These are phyloP conservation scores for Casuarina equisetifolia DNA, from an alignment of 306 rosid genomes.

Conservation along the genomic window DNA sequence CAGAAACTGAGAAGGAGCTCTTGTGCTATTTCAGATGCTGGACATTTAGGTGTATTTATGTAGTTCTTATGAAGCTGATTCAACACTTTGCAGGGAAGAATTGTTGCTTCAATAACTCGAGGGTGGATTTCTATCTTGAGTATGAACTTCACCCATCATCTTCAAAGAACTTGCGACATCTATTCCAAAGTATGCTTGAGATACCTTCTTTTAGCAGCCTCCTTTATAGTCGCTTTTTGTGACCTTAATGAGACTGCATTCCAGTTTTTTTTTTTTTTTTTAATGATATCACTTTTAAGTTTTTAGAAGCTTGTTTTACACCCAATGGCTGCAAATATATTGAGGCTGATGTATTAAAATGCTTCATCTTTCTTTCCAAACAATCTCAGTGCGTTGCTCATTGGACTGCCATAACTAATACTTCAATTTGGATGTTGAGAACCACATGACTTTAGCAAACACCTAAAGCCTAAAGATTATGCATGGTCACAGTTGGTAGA, in stretches of 20 bases:
- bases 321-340: not conserved
- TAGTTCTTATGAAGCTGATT: slow-evolving; percentile 24
- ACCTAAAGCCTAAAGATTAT: not conserved
- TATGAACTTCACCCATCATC: slow-evolving; percentile 92
- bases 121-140: slow-evolving; percentile 69
- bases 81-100: slow-evolving; percentile 67
- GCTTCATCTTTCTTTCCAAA: not conserved
- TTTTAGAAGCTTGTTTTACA: not conserved
- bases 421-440: not conserved
- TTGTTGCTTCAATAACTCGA: slow-evolving; percentile 88
- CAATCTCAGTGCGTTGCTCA: not conserved
- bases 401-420: not conserved
- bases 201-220: slow-evolving; percentile 26
- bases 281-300: not conserved
- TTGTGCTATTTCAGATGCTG: not conserved
- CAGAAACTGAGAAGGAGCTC: not conserved
- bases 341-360: not conserved
- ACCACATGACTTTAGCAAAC: not conserved
- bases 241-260: not conserved
- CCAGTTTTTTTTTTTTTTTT: not conserved
- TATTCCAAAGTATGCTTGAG: slow-evolving; percentile 81
- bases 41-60: not conserved
- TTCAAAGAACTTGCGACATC: slow-evolving; percentile 80
- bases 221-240: not conserved
- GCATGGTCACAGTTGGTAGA: not conserved